Evolutionary conservation across 2,329 filamentous ascomycete genomes (phyloP).

Genomic region (Ceratocystis destructans): DNA sequence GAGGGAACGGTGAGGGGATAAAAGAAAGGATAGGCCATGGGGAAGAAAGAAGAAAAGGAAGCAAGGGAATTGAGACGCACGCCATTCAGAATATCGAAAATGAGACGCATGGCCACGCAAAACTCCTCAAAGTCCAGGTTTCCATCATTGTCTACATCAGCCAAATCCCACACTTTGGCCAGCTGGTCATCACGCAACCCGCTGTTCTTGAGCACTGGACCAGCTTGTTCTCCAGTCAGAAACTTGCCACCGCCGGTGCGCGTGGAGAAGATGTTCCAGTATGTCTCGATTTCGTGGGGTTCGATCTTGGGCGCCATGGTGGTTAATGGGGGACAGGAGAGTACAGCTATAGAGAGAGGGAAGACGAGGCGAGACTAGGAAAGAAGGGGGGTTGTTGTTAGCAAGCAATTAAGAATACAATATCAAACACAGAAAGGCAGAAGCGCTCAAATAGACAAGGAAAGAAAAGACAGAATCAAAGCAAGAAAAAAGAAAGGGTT

Average conservation of each 20-base stretch:
- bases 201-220: constrained; percentile 50
- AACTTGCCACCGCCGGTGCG: constrained; percentile 47
- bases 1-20: not conserved
- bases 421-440: not conserved
- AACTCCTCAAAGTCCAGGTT: constrained; percentile 99
- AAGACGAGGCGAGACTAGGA: not conserved
- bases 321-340: constrained; percentile 11
- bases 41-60: not conserved
- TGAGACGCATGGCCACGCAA: constrained; percentile 94
- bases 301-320: constrained; percentile 49
- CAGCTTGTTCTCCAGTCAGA: constrained; percentile 47
- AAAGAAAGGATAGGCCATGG: not conserved
- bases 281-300: constrained; percentile 48
- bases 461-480: not conserved
- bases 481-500: not conserved
- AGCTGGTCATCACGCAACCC: constrained; percentile 59
- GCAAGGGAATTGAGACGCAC: constrained; percentile 37
- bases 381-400: not conserved
- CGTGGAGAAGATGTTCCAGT: constrained; percentile 51
- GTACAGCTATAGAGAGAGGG: not conserved
- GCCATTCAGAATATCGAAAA: constrained; percentile 94
- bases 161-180: constrained; percentile 94
- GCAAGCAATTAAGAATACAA: not conserved
- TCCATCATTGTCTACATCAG: constrained; percentile 93
- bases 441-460: not conserved